A percentile compares a stretch with the other conserved stretches of the same genome.
Conservation (phyloP, 1,139 yeast genomes). For the Candida gigantensis region DNA sequence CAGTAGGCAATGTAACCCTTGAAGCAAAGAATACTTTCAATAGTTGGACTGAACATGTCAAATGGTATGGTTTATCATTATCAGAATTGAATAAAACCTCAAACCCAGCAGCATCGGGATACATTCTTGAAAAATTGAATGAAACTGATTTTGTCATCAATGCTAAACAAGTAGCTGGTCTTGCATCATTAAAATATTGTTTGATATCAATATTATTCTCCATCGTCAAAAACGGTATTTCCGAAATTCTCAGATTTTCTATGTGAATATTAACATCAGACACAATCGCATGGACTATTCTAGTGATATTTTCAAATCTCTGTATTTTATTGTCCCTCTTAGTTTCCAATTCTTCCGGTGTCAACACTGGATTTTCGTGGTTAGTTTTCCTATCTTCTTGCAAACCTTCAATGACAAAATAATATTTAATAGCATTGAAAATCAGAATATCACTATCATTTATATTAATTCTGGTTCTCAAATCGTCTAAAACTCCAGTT, state of each 20-base stretch:
- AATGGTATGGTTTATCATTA: slow-evolving; percentile 55
- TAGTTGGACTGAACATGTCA: slow-evolving; percentile 46
- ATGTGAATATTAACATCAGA: slow-evolving; percentile 29
- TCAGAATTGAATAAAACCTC: slow-evolving; percentile 52
- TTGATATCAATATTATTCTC: slow-evolving; percentile 26
- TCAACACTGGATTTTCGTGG: neutral
- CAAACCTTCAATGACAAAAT: slow-evolving; percentile 9
- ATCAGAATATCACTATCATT: slow-evolving; percentile 21
- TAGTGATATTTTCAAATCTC: slow-evolving; percentile 13
- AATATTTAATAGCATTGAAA: slow-evolving; percentile 22
- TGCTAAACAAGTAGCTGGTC: slow-evolving; percentile 31
- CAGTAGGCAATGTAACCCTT: slow-evolving; percentile 15
- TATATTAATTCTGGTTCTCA: slow-evolving; percentile 12
- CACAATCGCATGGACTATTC: slow-evolving; percentile 11
- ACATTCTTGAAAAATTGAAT: slow-evolving; percentile 34
- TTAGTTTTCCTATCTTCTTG: slow-evolving; percentile 2
- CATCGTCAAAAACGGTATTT: slow-evolving; percentile 39
- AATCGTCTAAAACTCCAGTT: slow-evolving; percentile 20
- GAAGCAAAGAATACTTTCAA: slow-evolving; percentile 33
- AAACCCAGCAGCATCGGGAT: slow-evolving; percentile 54
- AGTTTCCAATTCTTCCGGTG: slow-evolving; percentile 4
- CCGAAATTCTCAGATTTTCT: slow-evolving; percentile 31
- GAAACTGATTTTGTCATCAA: slow-evolving; percentile 32
- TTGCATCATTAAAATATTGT: slow-evolving; percentile 25
- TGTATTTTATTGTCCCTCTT: slow-evolving; percentile 7